phyloP scores from a whole-genome alignment of 805 yeast genomes.

The Candida orba region DNA sequence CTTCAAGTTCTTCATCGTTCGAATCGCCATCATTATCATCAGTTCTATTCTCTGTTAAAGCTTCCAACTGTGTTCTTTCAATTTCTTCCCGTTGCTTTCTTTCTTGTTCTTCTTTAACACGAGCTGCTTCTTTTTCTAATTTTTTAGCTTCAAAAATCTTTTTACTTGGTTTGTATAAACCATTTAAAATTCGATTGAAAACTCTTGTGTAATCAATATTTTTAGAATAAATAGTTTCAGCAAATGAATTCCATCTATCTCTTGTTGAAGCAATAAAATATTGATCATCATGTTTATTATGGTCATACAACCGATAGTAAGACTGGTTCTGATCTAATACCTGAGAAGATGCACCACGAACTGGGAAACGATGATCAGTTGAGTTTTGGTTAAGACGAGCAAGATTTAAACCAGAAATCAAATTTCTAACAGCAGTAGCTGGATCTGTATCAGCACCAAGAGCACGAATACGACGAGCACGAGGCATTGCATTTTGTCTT shows the following conservation, averaged over 20 bases:
- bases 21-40: not conserved
- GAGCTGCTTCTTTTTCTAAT: slow-evolving; percentile 22
- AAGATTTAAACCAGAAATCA: not conserved
- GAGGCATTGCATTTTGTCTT: not conserved
- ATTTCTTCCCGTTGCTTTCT: slow-evolving; percentile 20
- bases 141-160: slow-evolving; percentile 22
- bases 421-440: not conserved
- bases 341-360: not conserved
- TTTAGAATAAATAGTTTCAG: slow-evolving; percentile 43
- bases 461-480: not conserved
- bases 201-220: slow-evolving; percentile 29
- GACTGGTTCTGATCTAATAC: not conserved
- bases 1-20: slow-evolving; percentile 4
- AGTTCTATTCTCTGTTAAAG: not conserved
- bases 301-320: not conserved
- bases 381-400: not conserved
- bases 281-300: slow-evolving; percentile 1
- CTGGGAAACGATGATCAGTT: not conserved
- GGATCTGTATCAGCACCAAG: too few species aligned
- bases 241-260: slow-evolving; percentile 63
- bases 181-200: slow-evolving; percentile 37
- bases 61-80: slow-evolving; percentile 8
- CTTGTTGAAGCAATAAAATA: slow-evolving; percentile 36
- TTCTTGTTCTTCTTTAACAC: slow-evolving; percentile 22
- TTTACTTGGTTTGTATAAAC: slow-evolving; percentile 42